phyloP scores from a whole-genome alignment of 2,329 filamentous ascomycete genomes.

The Aspergillus fijiensis region DNA sequence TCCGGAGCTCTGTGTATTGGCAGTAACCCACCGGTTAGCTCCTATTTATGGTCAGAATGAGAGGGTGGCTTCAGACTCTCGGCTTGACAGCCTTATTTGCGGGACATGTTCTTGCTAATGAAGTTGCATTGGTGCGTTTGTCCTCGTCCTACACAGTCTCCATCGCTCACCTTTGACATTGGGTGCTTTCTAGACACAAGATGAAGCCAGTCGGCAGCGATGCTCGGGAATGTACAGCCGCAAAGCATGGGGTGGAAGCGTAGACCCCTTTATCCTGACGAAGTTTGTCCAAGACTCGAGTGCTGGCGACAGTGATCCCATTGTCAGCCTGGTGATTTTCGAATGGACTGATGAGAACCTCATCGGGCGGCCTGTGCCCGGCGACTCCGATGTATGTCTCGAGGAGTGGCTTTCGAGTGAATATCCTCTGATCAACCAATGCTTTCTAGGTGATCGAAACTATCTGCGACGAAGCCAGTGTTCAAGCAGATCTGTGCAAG shows the following conservation, averaged over 20 bases:
- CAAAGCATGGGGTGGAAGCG: constrained; percentile 80
- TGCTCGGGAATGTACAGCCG: constrained; percentile 94
- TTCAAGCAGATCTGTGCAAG: constrained; percentile 71
- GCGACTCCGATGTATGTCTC: constrained; percentile 53
- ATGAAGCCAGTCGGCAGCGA: constrained; percentile 73
- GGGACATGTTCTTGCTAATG: constrained; percentile 43
- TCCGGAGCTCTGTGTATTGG: constrained; percentile 21
- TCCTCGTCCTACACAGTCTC: background rate
- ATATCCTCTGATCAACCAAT: constrained; percentile 31
- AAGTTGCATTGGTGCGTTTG: constrained; percentile 45
- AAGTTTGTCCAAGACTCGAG: constrained; percentile 68
- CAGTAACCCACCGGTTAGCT: constrained; percentile 16
- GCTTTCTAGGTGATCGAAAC: constrained; percentile 55
- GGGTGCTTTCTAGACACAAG: constrained; percentile 61
- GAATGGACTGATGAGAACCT: constrained; percentile 86
- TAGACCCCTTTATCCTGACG: constrained; percentile 85
- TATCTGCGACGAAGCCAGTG: constrained; percentile 73
- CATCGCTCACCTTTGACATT: constrained; percentile 1
- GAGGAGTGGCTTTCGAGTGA: background rate
- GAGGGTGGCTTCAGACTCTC: constrained; percentile 40
- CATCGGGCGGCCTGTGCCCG: constrained; percentile 67
- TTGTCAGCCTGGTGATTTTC: constrained; percentile 84
- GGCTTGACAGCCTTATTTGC: constrained; percentile 40
- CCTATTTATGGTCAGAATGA: constrained; percentile 36
- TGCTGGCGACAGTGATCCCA: constrained; percentile 64